Evolutionary conservation across 129 eudicot species (phyloP), one percentile per base, ranked within the genome.

Genomic region (Arctium minus): DNA sequence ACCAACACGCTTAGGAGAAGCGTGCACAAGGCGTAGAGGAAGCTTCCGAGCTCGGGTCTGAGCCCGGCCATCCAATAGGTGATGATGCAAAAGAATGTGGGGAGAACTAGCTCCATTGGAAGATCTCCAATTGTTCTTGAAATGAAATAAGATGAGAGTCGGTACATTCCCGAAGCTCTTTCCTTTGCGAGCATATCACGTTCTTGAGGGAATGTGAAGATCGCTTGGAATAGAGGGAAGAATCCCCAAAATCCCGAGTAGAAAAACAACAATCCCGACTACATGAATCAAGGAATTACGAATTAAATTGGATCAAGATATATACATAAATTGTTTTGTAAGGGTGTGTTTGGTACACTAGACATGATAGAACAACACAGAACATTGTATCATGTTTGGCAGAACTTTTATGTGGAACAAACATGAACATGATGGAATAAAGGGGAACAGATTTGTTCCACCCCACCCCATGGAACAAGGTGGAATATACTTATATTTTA

Each of bases 41-140:
- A 95, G 30, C 81, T 81, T 70, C 32, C 82, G 0, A 91, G 27
- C 0, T 84, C 69, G 30, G 86, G 78, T 70, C 88, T 93, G 1
- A 95, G 92, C 10, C 97, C 99, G 0, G 97, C 97, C 99, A 92
- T 95, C 92, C 91, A 95, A 17, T 95, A 95, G 3, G 94, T 86
- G 65, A 95, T 91, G 87, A 79, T 68, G 76, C 87, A 64, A 56
- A 82, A 95, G 15, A 83, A 56, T 2, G 93, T 88, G 48, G 99
- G 99, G 2, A 95, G 92, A 74, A 91, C 88, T 15, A 95, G 81
- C 82, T 88, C 94, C 91, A 91, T 88, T 11, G 99, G 99, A 9
- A 92, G 97, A 78, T 92, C 97, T 3, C 92, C 94, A 0, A 86
- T 30, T 8, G 89, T 89, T 33, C 90, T 67, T 50, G 99, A 89